Conservation (phyloP, 768 basidiomycete genomes). For the Hericium coralloides region DNA sequence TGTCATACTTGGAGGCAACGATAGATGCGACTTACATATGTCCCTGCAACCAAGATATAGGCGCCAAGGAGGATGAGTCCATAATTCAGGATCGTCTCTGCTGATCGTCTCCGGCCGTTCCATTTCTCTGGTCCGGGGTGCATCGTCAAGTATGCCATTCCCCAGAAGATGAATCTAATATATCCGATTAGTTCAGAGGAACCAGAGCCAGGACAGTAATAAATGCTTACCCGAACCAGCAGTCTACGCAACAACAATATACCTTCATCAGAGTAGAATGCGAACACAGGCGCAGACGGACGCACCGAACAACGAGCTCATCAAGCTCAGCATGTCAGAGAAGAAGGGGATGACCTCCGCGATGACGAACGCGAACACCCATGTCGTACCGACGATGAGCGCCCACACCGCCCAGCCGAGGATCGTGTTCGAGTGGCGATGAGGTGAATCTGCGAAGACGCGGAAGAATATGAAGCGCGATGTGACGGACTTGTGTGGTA, state of each 20-base stretch:
- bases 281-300: not conserved
- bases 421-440: slow-evolving; percentile 23
- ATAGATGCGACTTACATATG: slow-evolving; percentile 26
- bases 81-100: slow-evolving; percentile 31
- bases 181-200: slow-evolving; percentile 19
- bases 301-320: slow-evolving; percentile 34
- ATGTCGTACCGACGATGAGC: slow-evolving; percentile 18
- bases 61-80: slow-evolving; percentile 28
- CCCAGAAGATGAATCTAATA: slow-evolving; percentile 37
- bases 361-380: slow-evolving; percentile 20
- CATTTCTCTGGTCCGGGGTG: slow-evolving; percentile 28
- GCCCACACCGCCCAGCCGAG: slow-evolving; percentile 18
- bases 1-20: not conserved
- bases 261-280: not conserved
- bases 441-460: slow-evolving; percentile 29
- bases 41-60: slow-evolving; percentile 30
- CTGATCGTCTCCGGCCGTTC: slow-evolving; percentile 21
- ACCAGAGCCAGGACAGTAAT: not conserved
- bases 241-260: no score
- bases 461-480: slow-evolving; percentile 39
- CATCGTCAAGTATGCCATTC: slow-evolving; percentile 33
- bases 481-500: slow-evolving; percentile 25
- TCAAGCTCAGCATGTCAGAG: slow-evolving; percentile 32
- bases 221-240: no score
- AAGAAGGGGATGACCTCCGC: slow-evolving; percentile 25